Percentiles rank a stretch among this genome's conserved stretches.
phyloP scores from a whole-genome alignment of 1,139 yeast species.

The Spathaspora jeffriesii region DNA sequence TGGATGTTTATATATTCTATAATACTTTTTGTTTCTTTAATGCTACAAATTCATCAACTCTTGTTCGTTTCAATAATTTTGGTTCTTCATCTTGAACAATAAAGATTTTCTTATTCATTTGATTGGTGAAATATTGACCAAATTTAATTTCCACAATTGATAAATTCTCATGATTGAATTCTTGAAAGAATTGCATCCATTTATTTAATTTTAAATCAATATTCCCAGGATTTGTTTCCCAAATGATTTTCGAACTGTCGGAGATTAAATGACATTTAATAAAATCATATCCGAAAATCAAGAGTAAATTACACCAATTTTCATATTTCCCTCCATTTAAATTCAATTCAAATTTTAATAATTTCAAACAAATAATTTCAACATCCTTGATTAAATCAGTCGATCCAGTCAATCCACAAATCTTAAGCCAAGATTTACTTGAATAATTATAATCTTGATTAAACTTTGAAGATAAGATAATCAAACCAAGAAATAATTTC shows the following conservation, averaged over 20 bases:
- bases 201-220: constrained; percentile 26
- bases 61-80: constrained; percentile 1
- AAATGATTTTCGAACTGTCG: constrained; percentile 24
- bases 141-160: constrained; percentile 27
- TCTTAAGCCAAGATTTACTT: constrained; percentile 73
- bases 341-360: constrained; percentile 57
- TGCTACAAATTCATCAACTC: background rate
- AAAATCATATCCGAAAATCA: constrained; percentile 47
- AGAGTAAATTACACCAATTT: constrained; percentile 53
- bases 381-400: constrained; percentile 48
- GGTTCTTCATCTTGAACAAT: constrained; percentile 12
- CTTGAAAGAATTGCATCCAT: constrained; percentile 31
- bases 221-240: constrained; percentile 26
- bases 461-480: constrained; percentile 72
- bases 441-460: constrained; percentile 73
- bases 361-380: constrained; percentile 55
- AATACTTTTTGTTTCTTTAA: constrained; percentile 5
- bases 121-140: constrained; percentile 30
- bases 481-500: constrained; percentile 63
- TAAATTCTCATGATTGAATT: constrained; percentile 20
- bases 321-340: constrained; percentile 51
- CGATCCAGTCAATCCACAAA: constrained; percentile 54
- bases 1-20: constrained; percentile 61
- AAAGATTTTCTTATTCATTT: constrained; percentile 35
- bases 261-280: constrained; percentile 27